Conservation (phyloP, 805 yeast species). For the Candida coleopterorum region DNA sequence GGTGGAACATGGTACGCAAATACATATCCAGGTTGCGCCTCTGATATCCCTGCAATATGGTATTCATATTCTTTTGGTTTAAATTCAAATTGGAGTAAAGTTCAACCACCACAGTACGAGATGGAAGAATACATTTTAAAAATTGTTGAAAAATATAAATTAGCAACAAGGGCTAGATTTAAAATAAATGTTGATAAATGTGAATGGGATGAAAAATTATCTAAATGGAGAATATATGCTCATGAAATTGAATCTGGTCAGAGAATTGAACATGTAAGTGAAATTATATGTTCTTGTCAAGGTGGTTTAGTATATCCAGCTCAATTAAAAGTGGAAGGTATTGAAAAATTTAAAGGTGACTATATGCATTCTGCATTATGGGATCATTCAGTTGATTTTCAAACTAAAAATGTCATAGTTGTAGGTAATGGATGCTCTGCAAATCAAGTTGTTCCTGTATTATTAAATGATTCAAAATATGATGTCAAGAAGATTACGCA, state of each 20-base stretch:
- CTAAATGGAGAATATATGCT: constrained; percentile 24
- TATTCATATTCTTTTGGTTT: constrained; percentile 22
- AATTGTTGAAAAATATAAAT: constrained; percentile 25
- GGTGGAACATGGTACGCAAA: constrained; percentile 46
- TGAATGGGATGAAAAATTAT: constrained; percentile 1
- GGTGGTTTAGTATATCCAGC: constrained; percentile 38
- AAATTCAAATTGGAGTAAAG: constrained; percentile 27
- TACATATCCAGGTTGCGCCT: constrained; percentile 43
- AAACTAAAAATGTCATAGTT: constrained; percentile 32
- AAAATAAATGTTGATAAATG: constrained; percentile 4
- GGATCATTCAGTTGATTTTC: constrained; percentile 28
- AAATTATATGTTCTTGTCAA: constrained; percentile 21
- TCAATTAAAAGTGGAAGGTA: constrained; percentile 25
- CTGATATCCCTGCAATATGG: constrained; percentile 30
- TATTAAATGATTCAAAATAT: constrained; percentile 19
- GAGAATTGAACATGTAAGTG: constrained; percentile 23
- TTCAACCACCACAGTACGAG: constrained; percentile 40
- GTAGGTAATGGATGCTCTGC: constrained; percentile 43
- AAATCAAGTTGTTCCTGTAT: constrained; percentile 34
- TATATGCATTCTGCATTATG: constrained; percentile 40
- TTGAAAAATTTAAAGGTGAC: constrained; percentile 30
- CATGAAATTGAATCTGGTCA: constrained; percentile 27
- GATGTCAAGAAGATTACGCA: constrained; percentile 26
- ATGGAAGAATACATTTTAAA: constrained; percentile 35
- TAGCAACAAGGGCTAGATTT: constrained; percentile 11